phyloP scores from a whole-genome alignment of 2,329 filamentous ascomycete species.

The Zasmidium angulare region DNA sequence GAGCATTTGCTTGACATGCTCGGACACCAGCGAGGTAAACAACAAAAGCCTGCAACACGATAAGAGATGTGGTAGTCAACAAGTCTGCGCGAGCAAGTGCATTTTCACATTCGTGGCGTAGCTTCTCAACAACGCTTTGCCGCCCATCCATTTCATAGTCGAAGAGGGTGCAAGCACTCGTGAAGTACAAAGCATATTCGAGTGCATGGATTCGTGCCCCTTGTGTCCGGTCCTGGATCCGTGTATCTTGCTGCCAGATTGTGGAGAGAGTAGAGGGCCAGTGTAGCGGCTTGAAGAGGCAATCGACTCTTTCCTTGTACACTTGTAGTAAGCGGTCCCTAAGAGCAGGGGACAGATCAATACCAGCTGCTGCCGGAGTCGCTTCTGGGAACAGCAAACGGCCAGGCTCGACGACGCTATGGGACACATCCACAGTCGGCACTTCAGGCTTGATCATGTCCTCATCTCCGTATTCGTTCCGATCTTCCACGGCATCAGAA shows the following conservation, averaged over 20 bases:
- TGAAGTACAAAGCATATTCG: conserved; percentile 11
- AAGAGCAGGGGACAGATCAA: background rate
- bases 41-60: conserved; percentile 8
- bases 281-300: conserved; percentile 13
- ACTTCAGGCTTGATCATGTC: background rate
- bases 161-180: conserved; percentile 6
- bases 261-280: conserved; percentile 5
- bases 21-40: conserved; percentile 13
- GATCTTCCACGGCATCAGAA: background rate
- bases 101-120: background rate
- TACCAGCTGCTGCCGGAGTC: too few species aligned
- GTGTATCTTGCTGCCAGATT: background rate
- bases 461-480: background rate
- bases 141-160: conserved; percentile 8
- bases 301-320: conserved; percentile 10
- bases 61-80: conserved; percentile 2
- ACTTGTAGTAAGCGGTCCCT: background rate
- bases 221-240: too few species aligned
- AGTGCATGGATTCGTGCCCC: conserved; percentile 1
- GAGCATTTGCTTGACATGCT: conserved; percentile 12
- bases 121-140: background rate
- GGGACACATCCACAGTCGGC: background rate
- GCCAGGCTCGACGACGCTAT: background rate
- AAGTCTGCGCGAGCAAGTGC: background rate
- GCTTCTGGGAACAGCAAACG: too few species aligned